Base-by-base conservation (phyloP, 345 rosid genomes). In the Zanthoxylum bungeanum region DNA sequence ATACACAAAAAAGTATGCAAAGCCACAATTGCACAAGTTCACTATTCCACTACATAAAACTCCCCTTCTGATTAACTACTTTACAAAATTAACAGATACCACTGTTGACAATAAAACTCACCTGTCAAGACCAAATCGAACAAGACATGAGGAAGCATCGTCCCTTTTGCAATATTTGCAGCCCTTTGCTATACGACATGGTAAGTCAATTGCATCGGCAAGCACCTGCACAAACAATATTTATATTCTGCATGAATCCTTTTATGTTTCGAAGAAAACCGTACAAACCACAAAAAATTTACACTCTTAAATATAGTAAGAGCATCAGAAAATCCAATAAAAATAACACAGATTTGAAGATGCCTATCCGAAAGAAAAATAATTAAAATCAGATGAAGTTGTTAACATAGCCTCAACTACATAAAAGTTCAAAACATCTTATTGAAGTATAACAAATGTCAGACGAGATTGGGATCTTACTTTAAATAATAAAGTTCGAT, bases 101-200 rank as follows among this genome's bases (percentile, higher is more conserved):
- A 12, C 1, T 7, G 14, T 4, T 31, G 67, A 4, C 3, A 42
- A 64, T 21, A 44, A 78, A 61, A 19, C 69, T 21, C 80, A 93
- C 98, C 97, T 89, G 81, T 96, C 97, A 82, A 87, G 84, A 75
- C 95, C 96, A 83, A 91, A 93, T 59, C 93, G 91, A 79, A 96
- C 96, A 76, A 96, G 98, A 82, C 99, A 92, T 11, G 99, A 96
- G 60, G 99, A 80, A 73, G 97, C 98, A 84, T 96, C 89, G 63
- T 85, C 87, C 72, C 89, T 82, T 70, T 78, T 88, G 74, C 99
- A 96, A 82, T 93, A 91, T 77, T 83, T 96, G 87, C 99, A 96
- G 58, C 99, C 98, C 73, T 87, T 96, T 24, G 95, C 99, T 82
- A 93, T 91, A 66, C 99, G 98, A 86, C 99, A 93, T 7, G 99